These are phyloP conservation scores for Brettanomyces bruxellensis DNA, from an alignment of 805 yeast genomes.

Conservation along the genomic window DNA sequence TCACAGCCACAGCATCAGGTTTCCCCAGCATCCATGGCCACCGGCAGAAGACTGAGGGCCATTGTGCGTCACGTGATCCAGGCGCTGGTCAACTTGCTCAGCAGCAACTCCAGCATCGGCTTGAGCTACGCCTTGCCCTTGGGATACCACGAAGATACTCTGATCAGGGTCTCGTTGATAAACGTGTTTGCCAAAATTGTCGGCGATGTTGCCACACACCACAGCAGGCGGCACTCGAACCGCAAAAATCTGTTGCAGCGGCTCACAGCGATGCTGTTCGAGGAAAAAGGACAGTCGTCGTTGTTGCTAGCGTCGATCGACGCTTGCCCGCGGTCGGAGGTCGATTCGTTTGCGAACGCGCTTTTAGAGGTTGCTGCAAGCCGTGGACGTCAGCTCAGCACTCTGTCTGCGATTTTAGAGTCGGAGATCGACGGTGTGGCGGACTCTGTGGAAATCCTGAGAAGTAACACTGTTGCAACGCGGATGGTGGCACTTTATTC, in stretches of 20 bases:
- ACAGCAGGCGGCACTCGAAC: neutral
- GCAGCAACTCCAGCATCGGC: conserved; percentile 70
- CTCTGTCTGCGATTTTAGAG: neutral
- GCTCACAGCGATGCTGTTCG: neutral
- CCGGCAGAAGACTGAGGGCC: conserved; percentile 39
- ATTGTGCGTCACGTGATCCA: conserved; percentile 56
- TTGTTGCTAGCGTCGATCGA: conserved; percentile 45
- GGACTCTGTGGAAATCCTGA: conserved; percentile 61
- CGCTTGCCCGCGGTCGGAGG: conserved; percentile 59
- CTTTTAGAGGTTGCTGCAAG: conserved; percentile 37
- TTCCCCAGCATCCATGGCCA: neutral
- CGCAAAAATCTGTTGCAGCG: conserved; percentile 1
- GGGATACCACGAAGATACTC: conserved; percentile 61
- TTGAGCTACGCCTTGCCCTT: conserved; percentile 66
- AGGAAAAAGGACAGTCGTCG: neutral
- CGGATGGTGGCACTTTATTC: conserved; percentile 66
- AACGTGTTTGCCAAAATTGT: conserved; percentile 68
- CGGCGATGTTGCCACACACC: conserved; percentile 15
- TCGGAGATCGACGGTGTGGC: conserved; percentile 55
- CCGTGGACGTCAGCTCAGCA: neutral
- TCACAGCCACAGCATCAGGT: too few relatives aligned
- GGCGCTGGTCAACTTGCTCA: conserved; percentile 60
- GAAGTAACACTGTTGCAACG: conserved; percentile 79
- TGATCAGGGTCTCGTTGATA: conserved; percentile 63
- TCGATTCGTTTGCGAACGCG: conserved; percentile 62